Percentiles rank a stretch among this genome's conserved stretches.
Evolutionary conservation across 768 basidiomycete genomes (phyloP).

Genomic region (Phallus indusiatus): DNA sequence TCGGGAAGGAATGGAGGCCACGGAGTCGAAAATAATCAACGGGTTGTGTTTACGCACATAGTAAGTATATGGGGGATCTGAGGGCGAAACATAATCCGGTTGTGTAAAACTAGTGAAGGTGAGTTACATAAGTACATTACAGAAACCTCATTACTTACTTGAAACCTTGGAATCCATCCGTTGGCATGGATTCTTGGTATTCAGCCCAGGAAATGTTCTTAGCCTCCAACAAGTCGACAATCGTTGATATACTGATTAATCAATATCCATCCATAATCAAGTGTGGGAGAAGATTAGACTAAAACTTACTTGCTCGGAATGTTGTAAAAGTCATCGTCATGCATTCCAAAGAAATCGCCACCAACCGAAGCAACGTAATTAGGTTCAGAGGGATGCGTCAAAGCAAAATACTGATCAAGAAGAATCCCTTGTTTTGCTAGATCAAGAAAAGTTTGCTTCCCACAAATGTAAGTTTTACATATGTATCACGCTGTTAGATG

Average conservation of each 20-base stretch:
- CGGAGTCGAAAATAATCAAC: conserved; percentile 15
- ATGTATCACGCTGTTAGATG: not conserved
- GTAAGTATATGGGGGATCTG: conserved; percentile 16
- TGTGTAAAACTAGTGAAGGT: conserved; percentile 9
- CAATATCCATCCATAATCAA: not conserved
- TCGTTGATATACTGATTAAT: conserved; percentile 10
- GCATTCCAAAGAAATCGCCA: conserved; percentile 19
- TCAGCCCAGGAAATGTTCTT: conserved; percentile 21
- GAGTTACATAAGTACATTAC: not conserved
- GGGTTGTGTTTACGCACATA: conserved; percentile 23
- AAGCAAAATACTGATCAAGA: conserved; percentile 14
- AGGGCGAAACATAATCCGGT: conserved; percentile 16
- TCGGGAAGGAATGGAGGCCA: conserved; percentile 15
- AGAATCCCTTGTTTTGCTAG: conserved; percentile 17
- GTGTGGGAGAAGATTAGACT: not conserved
- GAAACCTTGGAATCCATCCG: conserved; percentile 10
- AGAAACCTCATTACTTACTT: conserved; percentile 10
- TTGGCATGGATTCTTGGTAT: conserved; percentile 15
- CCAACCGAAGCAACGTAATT: conserved; percentile 15
- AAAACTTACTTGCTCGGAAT: conserved; percentile 2
- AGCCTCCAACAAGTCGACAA: conserved; percentile 20
- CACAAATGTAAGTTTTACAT: not conserved
- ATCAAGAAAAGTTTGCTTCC: conserved; percentile 12
- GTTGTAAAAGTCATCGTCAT: conserved; percentile 13
- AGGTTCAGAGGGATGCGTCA: conserved; percentile 19